Evolutionary conservation across 1,284 basidiomycete species (phyloP).

Genomic region (Sporisorium iseilematis-ciliati): DNA sequence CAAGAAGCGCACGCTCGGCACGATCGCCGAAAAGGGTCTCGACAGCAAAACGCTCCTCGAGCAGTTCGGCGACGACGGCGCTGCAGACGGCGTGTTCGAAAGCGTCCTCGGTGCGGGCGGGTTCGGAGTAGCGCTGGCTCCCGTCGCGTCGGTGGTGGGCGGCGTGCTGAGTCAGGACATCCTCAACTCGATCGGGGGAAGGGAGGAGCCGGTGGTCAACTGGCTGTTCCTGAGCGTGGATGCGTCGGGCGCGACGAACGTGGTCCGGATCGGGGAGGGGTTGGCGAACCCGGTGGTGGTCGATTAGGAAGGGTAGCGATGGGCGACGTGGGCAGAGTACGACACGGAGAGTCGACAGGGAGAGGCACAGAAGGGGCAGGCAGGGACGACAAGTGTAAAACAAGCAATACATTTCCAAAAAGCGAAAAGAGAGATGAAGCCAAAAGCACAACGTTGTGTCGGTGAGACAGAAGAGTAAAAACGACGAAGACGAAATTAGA

Average conservation of each 20-base stretch:
- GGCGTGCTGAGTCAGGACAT: slow-evolving; percentile 95
- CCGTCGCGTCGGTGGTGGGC: slow-evolving; percentile 84
- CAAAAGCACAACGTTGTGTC: too few species aligned
- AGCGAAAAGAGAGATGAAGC: too few species aligned
- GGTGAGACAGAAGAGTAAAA: not conserved
- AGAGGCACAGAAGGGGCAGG: too few species aligned
- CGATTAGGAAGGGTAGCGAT: slow-evolving; percentile 6
- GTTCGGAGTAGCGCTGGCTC: slow-evolving; percentile 82
- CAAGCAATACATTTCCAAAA: too few species aligned
- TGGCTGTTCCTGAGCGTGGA: slow-evolving; percentile 87
- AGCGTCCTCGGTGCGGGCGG: slow-evolving; percentile 71
- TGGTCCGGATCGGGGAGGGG: slow-evolving; percentile 19
- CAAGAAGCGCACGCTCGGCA: slow-evolving; percentile 10
- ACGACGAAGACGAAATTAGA: not conserved
- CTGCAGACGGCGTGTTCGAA: slow-evolving; percentile 23
- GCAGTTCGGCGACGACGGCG: slow-evolving; percentile 7
- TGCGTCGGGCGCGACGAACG: slow-evolving; percentile 18
- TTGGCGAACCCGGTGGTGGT: slow-evolving; percentile 9
- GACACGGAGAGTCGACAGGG: too few species aligned
- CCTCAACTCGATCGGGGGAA: slow-evolving; percentile 86
- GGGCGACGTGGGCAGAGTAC: too few species aligned
- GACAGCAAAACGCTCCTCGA: slow-evolving; percentile 14
- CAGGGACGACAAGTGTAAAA: too few species aligned
- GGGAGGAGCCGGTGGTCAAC: slow-evolving; percentile 91
- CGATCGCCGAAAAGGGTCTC: slow-evolving; percentile 37